Base-by-base conservation (phyloP, 2,329 filamentous ascomycete genomes). In the Immersiporthe knoxdaviesiana region DNA sequence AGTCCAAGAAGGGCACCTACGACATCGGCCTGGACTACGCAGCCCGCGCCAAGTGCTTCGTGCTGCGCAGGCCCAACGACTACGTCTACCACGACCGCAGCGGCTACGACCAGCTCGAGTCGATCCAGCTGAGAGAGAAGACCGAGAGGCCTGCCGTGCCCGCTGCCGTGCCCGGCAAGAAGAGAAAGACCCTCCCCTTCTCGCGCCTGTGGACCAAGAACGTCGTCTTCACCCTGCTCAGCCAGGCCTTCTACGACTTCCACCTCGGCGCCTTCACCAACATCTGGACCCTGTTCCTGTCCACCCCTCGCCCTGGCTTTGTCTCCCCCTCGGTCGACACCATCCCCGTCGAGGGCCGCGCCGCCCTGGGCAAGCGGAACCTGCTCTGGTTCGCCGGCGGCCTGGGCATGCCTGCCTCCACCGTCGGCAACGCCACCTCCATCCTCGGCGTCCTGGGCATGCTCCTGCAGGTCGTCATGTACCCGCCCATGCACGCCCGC, bases 381-480 rank as follows among this genome's bases (percentile, higher is more conserved):
- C 79, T 85, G 5, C 81, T 88, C 74, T 78, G 84, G 66, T 92
- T 91, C 73, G 85, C 87, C 10, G 88, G 90, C 47, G 90, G 90
- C 1, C 83, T 93, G 1, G 90, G 89, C 30, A 88, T 93, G 77
- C 85, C 88, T 0, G 87, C 90, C 0, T 84, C 87, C 0, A 88
- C 87, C 0, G 90, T 93, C 62, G 91, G 91, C 32, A 81, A 91
- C 56, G 90, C 90, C 18, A 91, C 90, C 54, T 89, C 90, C 18
- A 86, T 91, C 71, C 87, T 92, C 12, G 91, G 91, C 11, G 79
- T 91, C 59, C 84, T 92, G 59, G 91, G 91, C 32, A 89, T 93
- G 71, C 80, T 87, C 0, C 81, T 93, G 3, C 91, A 93, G 76
- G 84, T 93, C 30, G 83, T 90, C 66, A 78, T 91, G 11, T 93